Base-by-base conservation (phyloP, 2,329 filamentous ascomycete genomes). In the Teratosphaeria pseudoeucalypti region DNA sequence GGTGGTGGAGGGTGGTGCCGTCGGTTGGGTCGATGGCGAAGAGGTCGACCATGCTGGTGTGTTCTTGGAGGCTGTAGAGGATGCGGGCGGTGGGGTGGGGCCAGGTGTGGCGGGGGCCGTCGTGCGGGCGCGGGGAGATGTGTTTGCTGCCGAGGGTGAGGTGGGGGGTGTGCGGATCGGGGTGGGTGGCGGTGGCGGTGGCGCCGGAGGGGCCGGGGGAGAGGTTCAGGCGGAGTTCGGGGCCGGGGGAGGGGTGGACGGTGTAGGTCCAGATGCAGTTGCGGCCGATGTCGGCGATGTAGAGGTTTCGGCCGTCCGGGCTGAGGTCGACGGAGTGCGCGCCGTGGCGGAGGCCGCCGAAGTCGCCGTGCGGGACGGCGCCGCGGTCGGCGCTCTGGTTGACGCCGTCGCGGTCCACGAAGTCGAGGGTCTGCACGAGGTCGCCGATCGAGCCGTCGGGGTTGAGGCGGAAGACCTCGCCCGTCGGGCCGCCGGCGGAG, bases 211-310 rank as follows among this genome's bases (percentile, higher is more conserved):
- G 1, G 34, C 53, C 34, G 19, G 19, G 11, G 7, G 49, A 32
- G 29, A 58, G 19, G 23, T 58, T 52, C 29, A 58, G 49, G 9
- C 43, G 29, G 27, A 54, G 6, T 34, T 34, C 34, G 10, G 27
- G 10, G 37, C 19, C 10, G 11, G 34, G 26, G 11, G 19, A 29
- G n/a, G 49, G 19, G 56, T 64, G 59, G 26, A 71, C 61, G n/a
- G 63, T 63, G 58, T 71, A 72, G 0, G 66, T 70, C 67, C 69
- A 73, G 60, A 73, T 70, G 52, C 68, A 71, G 60, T 73, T 73
- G 23, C 71, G 63, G 9, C 71, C 71, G 32, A 73, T 72, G 54
- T 72, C 71, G 1, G 70, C 71, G 9, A 73, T 64, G 52, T 70
- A 73, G 16, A 72, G 56, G 1, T 60, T 59, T 32, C 64, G 65